Evolutionary conservation across 2,329 filamentous ascomycete genomes (phyloP), one percentile per base, ranked within the genome.

Genomic region (Colletotrichum eleusines): DNA sequence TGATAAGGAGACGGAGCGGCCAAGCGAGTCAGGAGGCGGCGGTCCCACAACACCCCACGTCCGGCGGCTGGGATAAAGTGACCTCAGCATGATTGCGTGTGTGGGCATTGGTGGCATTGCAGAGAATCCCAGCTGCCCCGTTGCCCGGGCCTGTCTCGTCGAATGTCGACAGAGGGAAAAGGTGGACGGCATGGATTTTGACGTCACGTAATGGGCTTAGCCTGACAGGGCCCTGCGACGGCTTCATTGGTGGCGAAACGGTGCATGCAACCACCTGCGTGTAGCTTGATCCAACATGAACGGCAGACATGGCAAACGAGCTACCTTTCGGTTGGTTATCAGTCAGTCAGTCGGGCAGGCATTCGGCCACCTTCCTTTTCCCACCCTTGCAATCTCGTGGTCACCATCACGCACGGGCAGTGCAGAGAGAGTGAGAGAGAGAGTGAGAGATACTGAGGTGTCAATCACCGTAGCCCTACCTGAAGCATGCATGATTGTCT

Each of bases 1-100:
- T 38, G 58, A 71, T 71, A 71, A 71, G 58, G 44, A 68, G 58
- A 63, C 31, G 5, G 9, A 20, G 44, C 59, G n/a, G 44, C 59
- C 59, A 63, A 63, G 65, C 69, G 69, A 71, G 69, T 71, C 69
- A 71, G 69, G 63, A 70, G 69, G 53, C 46, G 69, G 53, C 38
- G 44, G 69, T 44, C 20, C 68, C 69, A 55, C 69, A 42, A 28
- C 35, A 53, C 35, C 31, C 48, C 48, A 44, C 35, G 16, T 35
- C 50, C 50, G 50, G 46, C 42, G 20, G 53, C 44, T 58, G 51
- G 23, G 60, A 63, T 53, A 18, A n/a, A 23, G 60, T 28, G 67
- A 48, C 57, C 50, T 67, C 51, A 58, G 63, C 58, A 63, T 67
- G 63, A 62, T 61, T 61, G 38, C 61, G 67, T 61, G 62, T n/a